Conservation (phyloP, 768 basidiomycete genomes). For the Boletus sp. region DNA sequence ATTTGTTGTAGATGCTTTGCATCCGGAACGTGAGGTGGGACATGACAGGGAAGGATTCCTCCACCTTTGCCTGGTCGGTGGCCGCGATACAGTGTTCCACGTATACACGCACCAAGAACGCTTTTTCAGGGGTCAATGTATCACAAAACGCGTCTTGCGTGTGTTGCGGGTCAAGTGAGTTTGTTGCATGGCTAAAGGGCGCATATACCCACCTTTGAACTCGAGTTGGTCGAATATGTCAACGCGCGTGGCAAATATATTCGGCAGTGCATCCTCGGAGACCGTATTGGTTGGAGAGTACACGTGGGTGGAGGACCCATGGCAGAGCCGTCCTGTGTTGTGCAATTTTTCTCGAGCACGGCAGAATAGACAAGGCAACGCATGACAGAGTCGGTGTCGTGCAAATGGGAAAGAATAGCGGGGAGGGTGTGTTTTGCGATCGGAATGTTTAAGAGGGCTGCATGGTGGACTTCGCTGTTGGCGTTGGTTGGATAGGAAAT, state of each 20-base stretch:
- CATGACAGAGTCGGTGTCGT: constrained; percentile 73
- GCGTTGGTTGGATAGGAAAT: background rate
- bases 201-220: constrained; percentile 57
- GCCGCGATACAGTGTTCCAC: constrained; percentile 70
- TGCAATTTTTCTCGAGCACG: constrained; percentile 49
- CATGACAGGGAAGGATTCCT: constrained; percentile 77
- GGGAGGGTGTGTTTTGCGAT: constrained; percentile 55
- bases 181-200: background rate
- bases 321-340: constrained; percentile 27
- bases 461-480: constrained; percentile 81
- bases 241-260: constrained; percentile 62
- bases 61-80: constrained; percentile 61
- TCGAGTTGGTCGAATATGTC: constrained; percentile 67
- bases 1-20: constrained; percentile 65
- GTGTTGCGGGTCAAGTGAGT: background rate
- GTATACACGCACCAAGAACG: constrained; percentile 81
- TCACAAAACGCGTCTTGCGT: constrained; percentile 69
- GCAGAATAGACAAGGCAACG: constrained; percentile 72
- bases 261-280: constrained; percentile 72
- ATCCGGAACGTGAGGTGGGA: constrained; percentile 74
- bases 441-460: constrained; percentile 70
- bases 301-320: constrained; percentile 63
- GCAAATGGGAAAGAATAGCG: constrained; percentile 67
- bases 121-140: constrained; percentile 65
- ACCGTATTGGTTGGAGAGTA: constrained; percentile 65